Base-by-base conservation (phyloP, 1,139 yeast species). In the Hyphopichia burtonii region DNA sequence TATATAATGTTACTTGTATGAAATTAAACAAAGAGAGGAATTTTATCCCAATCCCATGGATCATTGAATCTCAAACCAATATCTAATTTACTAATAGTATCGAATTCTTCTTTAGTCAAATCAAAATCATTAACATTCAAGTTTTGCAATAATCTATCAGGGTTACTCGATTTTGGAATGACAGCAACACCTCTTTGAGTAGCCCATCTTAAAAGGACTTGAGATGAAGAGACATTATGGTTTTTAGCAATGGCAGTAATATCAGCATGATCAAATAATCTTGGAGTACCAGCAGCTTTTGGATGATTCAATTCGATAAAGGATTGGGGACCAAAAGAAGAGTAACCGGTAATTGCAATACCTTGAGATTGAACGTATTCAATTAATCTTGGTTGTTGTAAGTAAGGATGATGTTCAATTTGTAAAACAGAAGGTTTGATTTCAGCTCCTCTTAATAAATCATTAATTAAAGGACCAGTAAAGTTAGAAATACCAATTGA, bases 401-500 rank as follows among this genome's bases (percentile, higher is more conserved):
- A 75, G 73, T 87, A 89, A 52, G 96, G 96, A 65, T 89, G 96
- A 67, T 86, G 93, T 71, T 90, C 97, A 59, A 90, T 86, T 68
- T 90, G 96, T 55, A 86, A 76, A 42, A 80, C 89, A 41, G 86
- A 86, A 40, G 97, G 96, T 54, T 72, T 78, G 59, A 88, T 80
- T 53, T 71, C 78, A 50, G 86, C 84, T 46, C 82, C 80, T 60
- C 89, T 79, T 48, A 86, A 68, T 55, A 89, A 72, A 58, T 90
- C 96, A 55, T 78, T 80, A 52, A 90, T 66, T 57, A 86, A 69
- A 17, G 82, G 85, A 50, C 61, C 94, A 47, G 75, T 72, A 71
- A 84, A 88, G 74, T 90, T 90, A 51, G 96, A 89, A 44, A 89
- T 67, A 61, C 96, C 96, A 56, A 89, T 81, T 45, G 90, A 79